These are phyloP conservation scores for Silene latifolia DNA, from an alignment of 148 eudicot species.

Conservation along the genomic window DNA sequence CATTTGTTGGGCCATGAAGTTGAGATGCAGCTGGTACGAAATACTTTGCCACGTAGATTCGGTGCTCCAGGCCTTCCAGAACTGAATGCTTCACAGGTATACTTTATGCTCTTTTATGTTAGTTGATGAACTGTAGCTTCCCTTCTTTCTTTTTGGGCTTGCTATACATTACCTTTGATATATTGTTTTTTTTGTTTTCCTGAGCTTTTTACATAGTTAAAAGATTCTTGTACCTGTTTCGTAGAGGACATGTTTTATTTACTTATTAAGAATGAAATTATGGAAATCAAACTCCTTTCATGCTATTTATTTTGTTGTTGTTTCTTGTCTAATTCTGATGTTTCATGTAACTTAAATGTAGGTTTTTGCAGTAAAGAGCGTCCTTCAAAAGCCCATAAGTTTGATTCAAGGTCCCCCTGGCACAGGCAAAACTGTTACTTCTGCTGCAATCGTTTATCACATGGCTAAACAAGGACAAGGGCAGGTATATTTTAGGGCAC, in stretches of 20 bases:
- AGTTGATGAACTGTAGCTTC: background rate
- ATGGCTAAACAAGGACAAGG: conserved; percentile 99
- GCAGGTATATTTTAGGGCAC: conserved; percentile 49
- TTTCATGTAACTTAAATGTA: conserved; percentile 22
- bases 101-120: conserved; percentile 10
- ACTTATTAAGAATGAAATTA: background rate
- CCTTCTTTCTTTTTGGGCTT: background rate
- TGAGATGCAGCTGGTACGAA: conserved; percentile 98
- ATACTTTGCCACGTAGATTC: conserved; percentile 92
- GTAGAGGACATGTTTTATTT: background rate
- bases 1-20: conserved; percentile 98
- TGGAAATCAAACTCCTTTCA: background rate
- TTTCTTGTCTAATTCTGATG: background rate
- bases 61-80: conserved; percentile 99
- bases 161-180: background rate
- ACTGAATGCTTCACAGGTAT: conserved; percentile 98
- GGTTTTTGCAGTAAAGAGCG: conserved; percentile 99
- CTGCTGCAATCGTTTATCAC: conserved; percentile 98
- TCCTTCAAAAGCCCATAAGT: conserved; percentile 96
- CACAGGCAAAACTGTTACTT: conserved; percentile 96
- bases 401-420: conserved; percentile 99
- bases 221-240: background rate
- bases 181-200: background rate
- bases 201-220: background rate
- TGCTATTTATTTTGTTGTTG: background rate